These are phyloP conservation scores for Hypoxylon sp. DNA, from an alignment of 2,329 filamentous ascomycete species.

Conservation along the genomic window DNA sequence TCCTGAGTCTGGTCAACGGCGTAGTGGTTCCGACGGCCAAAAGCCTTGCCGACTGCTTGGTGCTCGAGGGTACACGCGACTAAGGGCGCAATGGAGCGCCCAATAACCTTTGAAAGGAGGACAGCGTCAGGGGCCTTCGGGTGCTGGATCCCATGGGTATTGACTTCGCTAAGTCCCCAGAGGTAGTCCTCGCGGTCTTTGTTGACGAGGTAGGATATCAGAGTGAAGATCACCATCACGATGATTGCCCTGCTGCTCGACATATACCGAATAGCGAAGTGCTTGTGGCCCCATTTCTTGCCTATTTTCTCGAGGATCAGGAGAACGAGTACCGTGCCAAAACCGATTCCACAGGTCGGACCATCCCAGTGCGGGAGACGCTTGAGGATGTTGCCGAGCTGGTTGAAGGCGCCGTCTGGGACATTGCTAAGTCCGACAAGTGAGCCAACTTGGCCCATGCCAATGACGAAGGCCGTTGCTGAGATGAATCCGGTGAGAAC, in stretches of 20 bases:
- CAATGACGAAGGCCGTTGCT: constrained; percentile 75
- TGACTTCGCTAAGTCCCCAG: constrained; percentile 72
- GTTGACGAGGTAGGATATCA: constrained; percentile 75
- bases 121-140: constrained; percentile 63
- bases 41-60: constrained; percentile 74
- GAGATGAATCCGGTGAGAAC: constrained; percentile 77
- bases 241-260: constrained; percentile 74
- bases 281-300: constrained; percentile 71
- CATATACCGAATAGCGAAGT: constrained; percentile 70
- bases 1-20: constrained; percentile 76
- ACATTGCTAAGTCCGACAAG: constrained; percentile 71
- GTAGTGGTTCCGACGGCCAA: constrained; percentile 74
- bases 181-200: constrained; percentile 64
- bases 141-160: constrained; percentile 67
- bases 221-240: constrained; percentile 72
- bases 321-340: constrained; percentile 70
- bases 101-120: constrained; percentile 68
- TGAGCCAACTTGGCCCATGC: constrained; percentile 74
- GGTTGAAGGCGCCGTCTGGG: constrained; percentile 65
- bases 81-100: constrained; percentile 71
- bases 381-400: constrained; percentile 72
- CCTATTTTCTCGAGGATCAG: constrained; percentile 70
- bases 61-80: constrained; percentile 75
- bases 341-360: constrained; percentile 71
- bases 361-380: constrained; percentile 71